These are phyloP conservation scores for Elymus sibiricus DNA, from an alignment of 176 grass and related monocot species.

Conservation along the genomic window DNA sequence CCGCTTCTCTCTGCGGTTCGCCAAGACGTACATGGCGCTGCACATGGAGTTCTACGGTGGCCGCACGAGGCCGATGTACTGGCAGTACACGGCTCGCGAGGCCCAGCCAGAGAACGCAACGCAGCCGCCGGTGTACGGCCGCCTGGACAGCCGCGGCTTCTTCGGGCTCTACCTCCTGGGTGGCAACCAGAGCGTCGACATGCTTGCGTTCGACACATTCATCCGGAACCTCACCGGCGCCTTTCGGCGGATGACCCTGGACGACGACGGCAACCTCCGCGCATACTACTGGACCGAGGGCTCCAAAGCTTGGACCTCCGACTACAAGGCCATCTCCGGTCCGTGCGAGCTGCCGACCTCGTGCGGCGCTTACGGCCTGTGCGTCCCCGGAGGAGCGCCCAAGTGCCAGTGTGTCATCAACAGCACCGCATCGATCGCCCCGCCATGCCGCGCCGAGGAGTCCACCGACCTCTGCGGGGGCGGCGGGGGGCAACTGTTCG, in stretches of 20 bases:
- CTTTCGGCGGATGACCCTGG: slow-evolving; percentile 62
- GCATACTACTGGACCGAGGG: slow-evolving; percentile 54
- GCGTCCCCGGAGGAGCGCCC: slow-evolving; percentile 29
- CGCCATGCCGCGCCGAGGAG: slow-evolving; percentile 27
- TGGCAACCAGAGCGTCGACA: slow-evolving; percentile 32
- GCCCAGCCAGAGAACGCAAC: slow-evolving; percentile 22
- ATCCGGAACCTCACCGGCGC: slow-evolving; percentile 12
- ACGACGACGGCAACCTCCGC: slow-evolving; percentile 64
- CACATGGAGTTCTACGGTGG: slow-evolving; percentile 51
- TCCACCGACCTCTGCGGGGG: slow-evolving; percentile 36
- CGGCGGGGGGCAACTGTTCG: slow-evolving; percentile 15
- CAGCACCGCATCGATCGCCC: background rate
- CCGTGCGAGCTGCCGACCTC: slow-evolving; percentile 45
- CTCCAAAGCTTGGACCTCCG: slow-evolving; percentile 31
- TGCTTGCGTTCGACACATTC: slow-evolving; percentile 67
- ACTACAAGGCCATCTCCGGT: slow-evolving; percentile 42
- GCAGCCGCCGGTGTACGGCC: slow-evolving; percentile 44
- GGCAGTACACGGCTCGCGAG: slow-evolving; percentile 36
- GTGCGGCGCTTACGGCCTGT: slow-evolving; percentile 64
- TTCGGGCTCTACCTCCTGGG: slow-evolving; percentile 51
- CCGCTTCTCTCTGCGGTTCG: slow-evolving; percentile 41
- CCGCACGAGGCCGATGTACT: slow-evolving; percentile 33
- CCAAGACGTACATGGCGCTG: slow-evolving; percentile 39
- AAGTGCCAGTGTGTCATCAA: slow-evolving; percentile 52
- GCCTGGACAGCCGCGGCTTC: slow-evolving; percentile 53